Evolutionary conservation across 768 basidiomycete genomes (phyloP).

Genomic region (Hypholoma fasciculare): DNA sequence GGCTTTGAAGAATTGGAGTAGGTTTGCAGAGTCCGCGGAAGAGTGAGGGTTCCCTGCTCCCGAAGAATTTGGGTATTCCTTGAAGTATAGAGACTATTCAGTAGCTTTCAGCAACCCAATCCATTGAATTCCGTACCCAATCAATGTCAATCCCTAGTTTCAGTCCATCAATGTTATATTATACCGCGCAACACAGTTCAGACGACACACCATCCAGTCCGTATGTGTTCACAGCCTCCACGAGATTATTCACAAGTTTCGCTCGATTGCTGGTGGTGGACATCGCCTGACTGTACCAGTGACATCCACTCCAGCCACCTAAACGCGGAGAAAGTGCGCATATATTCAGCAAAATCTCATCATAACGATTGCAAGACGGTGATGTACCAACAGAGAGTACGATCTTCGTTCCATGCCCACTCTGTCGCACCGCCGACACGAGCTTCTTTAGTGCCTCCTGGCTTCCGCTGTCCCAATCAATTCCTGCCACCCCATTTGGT

Average conservation of each 20-base stretch:
- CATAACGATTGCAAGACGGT: constrained; percentile 14
- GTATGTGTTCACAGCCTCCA: constrained; percentile 53
- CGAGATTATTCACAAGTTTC: constrained; percentile 56
- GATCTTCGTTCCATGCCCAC: constrained; percentile 58
- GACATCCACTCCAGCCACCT: constrained; percentile 68
- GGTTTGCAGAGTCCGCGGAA: constrained; percentile 60
- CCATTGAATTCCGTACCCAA: constrained; percentile 39
- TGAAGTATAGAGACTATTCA: not conserved
- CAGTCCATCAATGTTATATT: not conserved
- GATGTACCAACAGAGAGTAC: constrained; percentile 64
- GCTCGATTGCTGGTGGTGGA: constrained; percentile 42
- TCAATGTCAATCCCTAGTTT: constrained; percentile 42
- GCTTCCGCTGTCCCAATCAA: constrained; percentile 53
- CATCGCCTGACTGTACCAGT: constrained; percentile 60
- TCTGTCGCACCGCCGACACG: constrained; percentile 53
- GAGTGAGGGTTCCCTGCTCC: constrained; percentile 65
- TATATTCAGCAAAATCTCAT: not conserved
- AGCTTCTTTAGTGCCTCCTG: constrained; percentile 52
- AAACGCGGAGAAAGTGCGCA: not conserved
- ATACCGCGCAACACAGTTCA: not conserved
- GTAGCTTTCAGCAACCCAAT: not conserved
- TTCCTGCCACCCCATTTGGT: constrained; percentile 51
- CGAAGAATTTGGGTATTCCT: constrained; percentile 70
- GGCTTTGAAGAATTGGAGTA: constrained; percentile 55
- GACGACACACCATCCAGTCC: constrained; percentile 50